A percentile compares a stretch with the other conserved stretches of the same genome.
phyloP scores from a whole-genome alignment of 164 flowering plant species.

The Aristolochia contorta region DNA sequence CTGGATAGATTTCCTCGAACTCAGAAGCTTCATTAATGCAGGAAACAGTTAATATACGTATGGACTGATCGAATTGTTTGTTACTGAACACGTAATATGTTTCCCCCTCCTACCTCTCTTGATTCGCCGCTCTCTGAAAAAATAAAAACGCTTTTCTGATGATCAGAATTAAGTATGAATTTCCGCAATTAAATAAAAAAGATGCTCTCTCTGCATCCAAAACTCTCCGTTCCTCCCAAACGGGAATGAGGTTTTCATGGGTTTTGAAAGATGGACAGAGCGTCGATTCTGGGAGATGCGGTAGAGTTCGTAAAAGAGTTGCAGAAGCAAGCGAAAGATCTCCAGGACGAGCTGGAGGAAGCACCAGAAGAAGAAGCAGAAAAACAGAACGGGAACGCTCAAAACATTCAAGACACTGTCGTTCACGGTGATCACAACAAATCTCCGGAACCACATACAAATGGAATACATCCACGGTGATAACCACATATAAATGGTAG shows the following conservation, averaged over 20 bases:
- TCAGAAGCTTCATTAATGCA: slow-evolving; percentile 14
- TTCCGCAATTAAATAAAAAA: neutral
- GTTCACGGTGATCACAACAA: slow-evolving; percentile 14
- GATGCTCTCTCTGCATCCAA: neutral
- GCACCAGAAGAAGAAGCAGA: slow-evolving; percentile 42
- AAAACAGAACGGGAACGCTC: slow-evolving; percentile 7
- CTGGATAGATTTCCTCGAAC: neutral
- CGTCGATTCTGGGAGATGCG: slow-evolving; percentile 82
- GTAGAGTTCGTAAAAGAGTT: slow-evolving; percentile 72
- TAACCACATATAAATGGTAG: too few species aligned
- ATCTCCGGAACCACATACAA: too few species aligned
- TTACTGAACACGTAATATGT: slow-evolving; percentile 37
- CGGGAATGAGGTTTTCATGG: neutral
- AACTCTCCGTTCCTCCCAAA: too few species aligned
- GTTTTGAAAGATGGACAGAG: slow-evolving; percentile 62
- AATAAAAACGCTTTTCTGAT: neutral
- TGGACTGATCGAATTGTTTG: slow-evolving; percentile 60
- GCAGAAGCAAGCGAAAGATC: slow-evolving; percentile 62
- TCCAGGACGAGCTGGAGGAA: slow-evolving; percentile 74
- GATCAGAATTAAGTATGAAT: neutral
- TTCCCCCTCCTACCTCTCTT: neutral
- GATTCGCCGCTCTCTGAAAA: neutral
- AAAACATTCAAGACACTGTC: slow-evolving; percentile 14
- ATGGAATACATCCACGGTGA: too few species aligned
- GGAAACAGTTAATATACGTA: slow-evolving; percentile 44